These are phyloP conservation scores for Logfia minima DNA, from an alignment of 129 eudicot species.

Conservation along the genomic window DNA sequence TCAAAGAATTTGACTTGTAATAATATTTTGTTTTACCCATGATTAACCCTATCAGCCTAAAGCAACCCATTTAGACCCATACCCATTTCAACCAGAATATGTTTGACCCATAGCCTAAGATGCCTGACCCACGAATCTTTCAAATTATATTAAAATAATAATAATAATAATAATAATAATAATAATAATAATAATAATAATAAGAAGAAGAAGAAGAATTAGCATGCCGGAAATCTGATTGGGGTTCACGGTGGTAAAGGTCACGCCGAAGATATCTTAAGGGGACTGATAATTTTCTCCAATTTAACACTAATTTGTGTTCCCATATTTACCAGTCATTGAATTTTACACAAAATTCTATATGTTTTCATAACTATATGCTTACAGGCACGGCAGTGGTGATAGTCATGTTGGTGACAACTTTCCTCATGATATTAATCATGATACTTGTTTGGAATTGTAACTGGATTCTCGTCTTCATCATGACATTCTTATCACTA, in stretches of 20 bases:
- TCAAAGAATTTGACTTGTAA: not conserved
- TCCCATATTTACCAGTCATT: not conserved
- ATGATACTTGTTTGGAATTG: slow-evolving; percentile 12
- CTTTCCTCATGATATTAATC: slow-evolving; percentile 1
- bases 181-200: too few relatives aligned
- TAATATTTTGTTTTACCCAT: not conserved
- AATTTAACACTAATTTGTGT: not conserved
- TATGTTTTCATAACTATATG: not conserved
- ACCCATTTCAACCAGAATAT: not conserved
- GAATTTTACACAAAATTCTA: not conserved
- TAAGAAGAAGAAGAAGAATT: not conserved
- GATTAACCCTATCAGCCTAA: not conserved
- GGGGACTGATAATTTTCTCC: not conserved
- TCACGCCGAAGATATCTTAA: not conserved
- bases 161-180: too few relatives aligned
- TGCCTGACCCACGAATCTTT: not conserved
- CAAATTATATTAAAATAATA: not conserved
- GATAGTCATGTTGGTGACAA: slow-evolving; percentile 16
- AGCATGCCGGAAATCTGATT: not conserved
- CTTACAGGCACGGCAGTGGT: slow-evolving; percentile 12
- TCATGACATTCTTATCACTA: slow-evolving; percentile 5
- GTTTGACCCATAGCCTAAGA: not conserved
- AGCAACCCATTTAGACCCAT: not conserved
- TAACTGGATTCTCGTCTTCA: slow-evolving; percentile 1
- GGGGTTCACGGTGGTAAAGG: not conserved